Evolutionary conservation across 305 asterid species (phyloP).

Genomic region (Fraxinus xanthoxyloides): DNA sequence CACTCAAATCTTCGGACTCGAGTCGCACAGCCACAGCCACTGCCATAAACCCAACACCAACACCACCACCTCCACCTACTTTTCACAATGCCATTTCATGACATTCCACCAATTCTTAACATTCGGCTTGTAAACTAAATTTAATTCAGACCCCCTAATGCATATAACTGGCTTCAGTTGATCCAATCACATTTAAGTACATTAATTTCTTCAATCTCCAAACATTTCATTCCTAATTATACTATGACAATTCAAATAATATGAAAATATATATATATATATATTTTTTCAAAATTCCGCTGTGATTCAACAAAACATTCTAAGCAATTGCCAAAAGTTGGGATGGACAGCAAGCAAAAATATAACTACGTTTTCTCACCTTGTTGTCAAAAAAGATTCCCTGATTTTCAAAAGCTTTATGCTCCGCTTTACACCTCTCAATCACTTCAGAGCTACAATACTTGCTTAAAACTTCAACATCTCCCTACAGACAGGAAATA

Average conservation of each 20-base stretch:
- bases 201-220: not conserved
- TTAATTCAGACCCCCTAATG: not conserved
- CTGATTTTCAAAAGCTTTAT: slow-evolving; percentile 63
- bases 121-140: not conserved
- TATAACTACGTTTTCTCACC: slow-evolving; percentile 38
- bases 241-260: not conserved
- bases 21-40: not conserved
- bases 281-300: not conserved
- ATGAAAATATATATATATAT: too few relatives aligned
- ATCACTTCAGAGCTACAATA: slow-evolving; percentile 72
- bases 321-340: not conserved
- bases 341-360: not conserved
- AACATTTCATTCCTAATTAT: not conserved
- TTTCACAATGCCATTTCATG: not conserved
- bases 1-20: not conserved
- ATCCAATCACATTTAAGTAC: not conserved
- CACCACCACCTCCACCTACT: not conserved
- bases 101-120: not conserved
- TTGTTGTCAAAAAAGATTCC: slow-evolving; percentile 75
- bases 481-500: slow-evolving; percentile 49
- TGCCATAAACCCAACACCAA: not conserved
- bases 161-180: not conserved
- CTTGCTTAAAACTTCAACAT: slow-evolving; percentile 56
- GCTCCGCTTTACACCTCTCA: slow-evolving; percentile 96
- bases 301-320: not conserved